Evolutionary conservation across 306 rosid genomes (phyloP), one percentile per base, ranked within the genome.

Genomic region (Acacia crassicarpa): DNA sequence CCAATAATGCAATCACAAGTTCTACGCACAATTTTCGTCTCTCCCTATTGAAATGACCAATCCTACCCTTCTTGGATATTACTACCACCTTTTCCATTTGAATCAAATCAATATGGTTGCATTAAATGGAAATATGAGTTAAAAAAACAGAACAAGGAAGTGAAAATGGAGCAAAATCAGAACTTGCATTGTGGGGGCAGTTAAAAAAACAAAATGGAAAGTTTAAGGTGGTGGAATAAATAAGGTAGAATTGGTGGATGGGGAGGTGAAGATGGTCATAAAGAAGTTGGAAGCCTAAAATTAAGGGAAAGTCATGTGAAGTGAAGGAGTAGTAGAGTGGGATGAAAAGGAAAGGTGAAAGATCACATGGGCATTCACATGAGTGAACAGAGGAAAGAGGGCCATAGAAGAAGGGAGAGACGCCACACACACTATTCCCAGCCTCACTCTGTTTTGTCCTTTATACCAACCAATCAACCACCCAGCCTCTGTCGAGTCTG

Each of bases 281-380:
- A 71, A 76, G 6, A 14, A 23, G 4, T 23, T 70, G 3, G n/a
- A 41, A 9, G 33, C 58, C 15, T 40, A 68, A 82, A 62, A 75
- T 69, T 70, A 13, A 51, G 53, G 79, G 76, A 79, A 43, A 51
- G 12, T 4, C 67, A 88, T 87, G 91, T 88, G 90, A 90, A 71
- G 77, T 41, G 76, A 16, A 56, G 23, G 41, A 38, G 41, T 9
- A n/a, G 62, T 20, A n/a, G 74, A 63, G 72, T 25, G 69, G 69
- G 20, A 73, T 84, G 96, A 85, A 77, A 87, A 78, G 51, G 85
- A 88, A 66, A 72, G 32, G 59, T 69, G 74, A 59, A 67, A 67
- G 14, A 56, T 87, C 85, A 81, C 92, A 89, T 84, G 91, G 86
- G 92, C 73, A 80, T n/a, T 87, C 87, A 85, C 92, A 85, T 91